Evolutionary conservation across 176 grass and related monocot genomes (phyloP), one percentile per base, ranked within the genome.

Genomic region (Zea luxurians): DNA sequence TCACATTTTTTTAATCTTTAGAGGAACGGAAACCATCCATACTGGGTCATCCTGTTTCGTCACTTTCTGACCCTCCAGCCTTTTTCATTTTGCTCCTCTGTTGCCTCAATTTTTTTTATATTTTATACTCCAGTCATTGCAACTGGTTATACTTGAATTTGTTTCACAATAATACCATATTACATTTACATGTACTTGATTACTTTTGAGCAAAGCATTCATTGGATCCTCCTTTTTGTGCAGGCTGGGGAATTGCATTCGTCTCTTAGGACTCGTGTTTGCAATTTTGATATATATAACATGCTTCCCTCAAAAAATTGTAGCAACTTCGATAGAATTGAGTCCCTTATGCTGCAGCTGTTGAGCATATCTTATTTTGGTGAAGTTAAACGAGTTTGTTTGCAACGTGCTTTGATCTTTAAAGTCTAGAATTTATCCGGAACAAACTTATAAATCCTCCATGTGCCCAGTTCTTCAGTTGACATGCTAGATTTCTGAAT

Each of bases 401-500:
- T 41, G 15, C 6, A 13, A 8, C 13, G 68, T 10, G 20, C 18
- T 16, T 38, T 60, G 21, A 66, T 13, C 9, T 45, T 83, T 37
- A 7, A 63, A 50, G 2, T 42, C 0, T 13, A 15, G 3, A 8
- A 66, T 46, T 74, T n/a, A 44, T 37, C 38, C 1, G 0, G 2
- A 62, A 71, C 67, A 41, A 10, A 47, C 20, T 47, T 67, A 47
- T 66, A 58, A 49, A 65, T 64, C 35, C 27, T 47, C 4, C 16
- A 68, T 76, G 21, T 66, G 70, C 60, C 48, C 61, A 58, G n/a
- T 58, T 57, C 4, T 75, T 48, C 15, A 67, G 21, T 75, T 67
- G 71, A 67, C 50, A 66, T 17, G 7, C 2, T 27, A 57, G 7
- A 49, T 50, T 73, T 63, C 45, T 40, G 13, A 16, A 53, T 11